Base-by-base conservation (phyloP, 2,329 filamentous ascomycete species). In the Claviceps arundinis region DNA sequence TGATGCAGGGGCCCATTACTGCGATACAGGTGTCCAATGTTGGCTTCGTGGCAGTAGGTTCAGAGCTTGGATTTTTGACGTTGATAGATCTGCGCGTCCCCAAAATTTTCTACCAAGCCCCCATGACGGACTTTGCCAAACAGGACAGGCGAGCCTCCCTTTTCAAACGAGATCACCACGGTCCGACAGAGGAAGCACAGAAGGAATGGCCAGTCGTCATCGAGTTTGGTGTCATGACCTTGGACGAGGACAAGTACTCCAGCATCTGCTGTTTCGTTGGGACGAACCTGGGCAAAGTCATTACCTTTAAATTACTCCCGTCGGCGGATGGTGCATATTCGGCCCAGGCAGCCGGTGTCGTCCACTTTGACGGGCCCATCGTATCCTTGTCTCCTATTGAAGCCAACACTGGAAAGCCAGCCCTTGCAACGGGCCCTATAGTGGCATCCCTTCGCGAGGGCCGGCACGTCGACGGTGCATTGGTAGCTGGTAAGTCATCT, bases 211-310 rank as follows among this genome's bases (percentile, higher is more conserved):
- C 88, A 0, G 89, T 88, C 0, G 76, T 73, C 34, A 81, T 97
- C 30, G 88, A 96, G 62, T 98, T 97, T 69, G 89, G 88, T 50
- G 88, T 95, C 47, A 84, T 98, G 82, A 94, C 87, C 3, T 71
- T 96, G 4, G 93, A 97, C 44, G 87, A 85, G n/a, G 91, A 97
- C 62, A 82, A 88, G 57, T 98, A 95, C 65, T 97, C 93, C 1
- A 96, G 89, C 61, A 95, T 98, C 52, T 81, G 85, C 54, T 86
- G 93, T 58, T 94, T 97, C 59, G 87, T 94, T 2, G 93, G 93
- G 19, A 97, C 93, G 0, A 90, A 84, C 58, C 68, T 81, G 34
- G 93, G 93, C 42, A 88, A 87, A 60, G 72, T 97, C 17, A 81
- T 84, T 6, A 97, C 91, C 0, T 91, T 97, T 70, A 96, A 95